phyloP scores from a whole-genome alignment of 2,329 filamentous ascomycete species.

The Botrytis hyacinthi region DNA sequence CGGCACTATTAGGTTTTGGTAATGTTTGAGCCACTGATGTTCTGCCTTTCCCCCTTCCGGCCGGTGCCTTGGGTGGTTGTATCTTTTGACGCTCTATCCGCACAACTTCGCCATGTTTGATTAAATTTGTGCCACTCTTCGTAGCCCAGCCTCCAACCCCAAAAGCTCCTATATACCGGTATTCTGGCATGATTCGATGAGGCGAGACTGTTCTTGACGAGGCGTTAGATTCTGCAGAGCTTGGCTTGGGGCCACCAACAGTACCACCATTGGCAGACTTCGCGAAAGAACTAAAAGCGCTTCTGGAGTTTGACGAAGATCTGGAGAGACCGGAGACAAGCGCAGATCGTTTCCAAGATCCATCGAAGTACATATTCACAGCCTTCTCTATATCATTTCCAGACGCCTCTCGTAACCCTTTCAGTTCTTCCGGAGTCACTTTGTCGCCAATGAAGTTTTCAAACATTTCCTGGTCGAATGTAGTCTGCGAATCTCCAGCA shows the following conservation, averaged over 20 bases:
- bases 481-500: conserved; percentile 25
- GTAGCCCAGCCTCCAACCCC: conserved; percentile 92
- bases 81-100: conserved; percentile 83
- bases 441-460: conserved; percentile 59
- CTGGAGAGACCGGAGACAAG: conserved; percentile 7
- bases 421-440: conserved; percentile 49
- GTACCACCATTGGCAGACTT: conserved; percentile 20
- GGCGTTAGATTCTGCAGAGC: neutral
- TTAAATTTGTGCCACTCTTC: conserved; percentile 69
- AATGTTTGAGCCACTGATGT: conserved; percentile 31
- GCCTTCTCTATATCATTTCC: conserved; percentile 59
- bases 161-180: conserved; percentile 85
- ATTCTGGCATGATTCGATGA: conserved; percentile 47
- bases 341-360: conserved; percentile 54
- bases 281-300: conserved; percentile 32
- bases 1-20: conserved; percentile 41
- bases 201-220: conserved; percentile 38
- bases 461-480: conserved; percentile 58
- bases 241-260: neutral
- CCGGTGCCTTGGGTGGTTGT: conserved; percentile 53
- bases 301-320: conserved; percentile 20
- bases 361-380: conserved; percentile 69
- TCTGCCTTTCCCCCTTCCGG: conserved; percentile 46
- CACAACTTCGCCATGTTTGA: conserved; percentile 80
- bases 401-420: conserved; percentile 53